Conservation (phyloP, 2,329 filamentous ascomycete species). For the Coleophoma eucalyptorum region DNA sequence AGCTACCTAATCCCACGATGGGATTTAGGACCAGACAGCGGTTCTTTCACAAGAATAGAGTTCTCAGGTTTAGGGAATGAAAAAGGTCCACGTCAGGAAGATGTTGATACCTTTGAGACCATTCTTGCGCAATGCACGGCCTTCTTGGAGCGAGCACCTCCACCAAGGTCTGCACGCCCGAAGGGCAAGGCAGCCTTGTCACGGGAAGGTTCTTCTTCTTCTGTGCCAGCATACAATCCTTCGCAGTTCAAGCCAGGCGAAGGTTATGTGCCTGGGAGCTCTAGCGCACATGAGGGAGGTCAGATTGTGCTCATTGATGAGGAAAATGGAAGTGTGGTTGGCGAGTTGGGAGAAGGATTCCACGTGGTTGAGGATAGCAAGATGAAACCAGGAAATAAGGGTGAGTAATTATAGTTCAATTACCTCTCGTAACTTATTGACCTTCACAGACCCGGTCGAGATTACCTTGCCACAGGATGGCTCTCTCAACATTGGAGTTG, state of each 20-base stretch:
- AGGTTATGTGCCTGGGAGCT: constrained; percentile 65
- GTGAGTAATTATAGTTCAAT: constrained; percentile 42
- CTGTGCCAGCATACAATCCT: constrained; percentile 69
- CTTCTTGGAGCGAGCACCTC: constrained; percentile 80
- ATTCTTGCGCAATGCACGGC: constrained; percentile 97
- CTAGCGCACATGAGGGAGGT: constrained; percentile 56
- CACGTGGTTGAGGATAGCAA: constrained; percentile 72
- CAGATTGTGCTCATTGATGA: constrained; percentile 93
- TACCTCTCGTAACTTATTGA: not conserved
- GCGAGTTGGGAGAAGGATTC: constrained; percentile 81
- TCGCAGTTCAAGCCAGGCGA: constrained; percentile 76
- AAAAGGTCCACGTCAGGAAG: constrained; percentile 71
- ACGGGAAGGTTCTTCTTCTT: constrained; percentile 20
- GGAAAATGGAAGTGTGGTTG: constrained; percentile 92
- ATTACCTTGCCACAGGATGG: constrained; percentile 70
- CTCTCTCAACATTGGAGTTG: constrained; percentile 61
- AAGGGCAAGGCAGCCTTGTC: constrained; percentile 24
- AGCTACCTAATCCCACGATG: constrained; percentile 95
- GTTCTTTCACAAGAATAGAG: constrained; percentile 89
- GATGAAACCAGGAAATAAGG: constrained; percentile 85
- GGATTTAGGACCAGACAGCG: constrained; percentile 84
- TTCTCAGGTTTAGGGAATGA: constrained; percentile 74
- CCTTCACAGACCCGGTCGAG: constrained; percentile 66
- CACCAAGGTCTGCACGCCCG: constrained; percentile 30
- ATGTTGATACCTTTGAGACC: constrained; percentile 94